These are phyloP conservation scores for Neurospora terricola DNA, from an alignment of 495 filamentous ascomycete genomes.

Conservation along the genomic window DNA sequence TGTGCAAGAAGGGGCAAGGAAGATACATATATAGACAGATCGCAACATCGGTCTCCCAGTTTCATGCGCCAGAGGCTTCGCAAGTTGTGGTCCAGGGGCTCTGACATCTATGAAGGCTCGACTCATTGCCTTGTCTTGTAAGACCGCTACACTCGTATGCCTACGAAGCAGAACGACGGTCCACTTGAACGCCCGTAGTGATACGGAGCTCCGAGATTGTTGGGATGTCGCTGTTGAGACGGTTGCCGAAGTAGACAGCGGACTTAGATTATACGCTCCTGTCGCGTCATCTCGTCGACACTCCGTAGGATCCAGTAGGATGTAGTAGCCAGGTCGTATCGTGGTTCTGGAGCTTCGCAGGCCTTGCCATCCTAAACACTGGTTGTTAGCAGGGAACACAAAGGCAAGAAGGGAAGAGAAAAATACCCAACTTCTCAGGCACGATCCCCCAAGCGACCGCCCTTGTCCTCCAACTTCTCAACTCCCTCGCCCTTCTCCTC, in stretches of 20 bases:
- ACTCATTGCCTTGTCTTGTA: background rate
- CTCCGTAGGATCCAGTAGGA: too few relatives aligned
- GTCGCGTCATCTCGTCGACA: too few relatives aligned
- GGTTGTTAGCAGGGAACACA: background rate
- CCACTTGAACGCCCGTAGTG: background rate
- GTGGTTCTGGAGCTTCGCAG: too few relatives aligned
- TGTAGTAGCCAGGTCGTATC: too few relatives aligned
- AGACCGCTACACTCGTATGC: background rate
- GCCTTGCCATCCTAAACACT: background rate
- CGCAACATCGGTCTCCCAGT: background rate
- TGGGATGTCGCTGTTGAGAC: too few relatives aligned
- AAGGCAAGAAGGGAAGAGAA: background rate
- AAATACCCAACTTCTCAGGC: background rate
- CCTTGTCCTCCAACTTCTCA: background rate
- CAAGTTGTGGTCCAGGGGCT: background rate
- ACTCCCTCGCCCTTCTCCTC: background rate
- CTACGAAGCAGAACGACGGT: background rate
- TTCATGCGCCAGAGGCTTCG: background rate
- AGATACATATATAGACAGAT: too few relatives aligned
- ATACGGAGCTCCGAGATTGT: background rate
- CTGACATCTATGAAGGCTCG: background rate
- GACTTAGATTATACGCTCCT: too few relatives aligned
- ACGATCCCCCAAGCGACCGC: background rate
- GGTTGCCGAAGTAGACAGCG: too few relatives aligned
- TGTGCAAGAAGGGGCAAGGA: too few relatives aligned